These are phyloP conservation scores for Penicillium freii DNA, from an alignment of 2,329 filamentous ascomycete species.

Conservation along the genomic window DNA sequence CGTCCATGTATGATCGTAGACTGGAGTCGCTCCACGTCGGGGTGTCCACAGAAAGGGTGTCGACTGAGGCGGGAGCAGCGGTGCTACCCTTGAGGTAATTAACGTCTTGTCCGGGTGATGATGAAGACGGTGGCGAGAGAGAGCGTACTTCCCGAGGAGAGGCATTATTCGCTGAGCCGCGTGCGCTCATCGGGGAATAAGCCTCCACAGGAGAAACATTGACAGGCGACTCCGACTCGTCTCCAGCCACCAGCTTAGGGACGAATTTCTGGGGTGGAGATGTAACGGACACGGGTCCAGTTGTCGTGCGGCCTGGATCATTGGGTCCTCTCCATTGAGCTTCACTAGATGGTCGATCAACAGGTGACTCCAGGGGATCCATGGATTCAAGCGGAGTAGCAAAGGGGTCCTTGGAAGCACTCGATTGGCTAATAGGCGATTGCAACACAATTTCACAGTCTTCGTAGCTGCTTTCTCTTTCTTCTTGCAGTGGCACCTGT, in stretches of 20 bases:
- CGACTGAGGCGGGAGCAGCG: conserved; percentile 52
- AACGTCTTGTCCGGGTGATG: conserved; percentile 40
- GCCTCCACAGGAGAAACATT: conserved; percentile 59
- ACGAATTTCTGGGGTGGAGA: conserved; percentile 33
- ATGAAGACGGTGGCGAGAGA: conserved; percentile 60
- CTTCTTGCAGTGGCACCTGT: conserved; percentile 34
- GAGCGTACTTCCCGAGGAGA: conserved; percentile 68
- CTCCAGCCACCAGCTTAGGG: conserved; percentile 27
- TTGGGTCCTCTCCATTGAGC: conserved; percentile 17
- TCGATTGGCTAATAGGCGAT: conserved; percentile 23
- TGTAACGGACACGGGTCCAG: conserved; percentile 28
- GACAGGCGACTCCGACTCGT: conserved; percentile 65
- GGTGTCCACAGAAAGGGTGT: conserved; percentile 55
- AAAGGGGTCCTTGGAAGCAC: conserved; percentile 27
- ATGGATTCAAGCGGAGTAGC: conserved; percentile 17
- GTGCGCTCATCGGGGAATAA: conserved; percentile 48
- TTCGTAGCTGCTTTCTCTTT: conserved; percentile 24
- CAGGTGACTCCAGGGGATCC: conserved; percentile 22
- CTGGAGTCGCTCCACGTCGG: conserved; percentile 83
- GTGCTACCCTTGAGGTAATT: conserved; percentile 34
- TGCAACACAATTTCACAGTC: conserved; percentile 19
- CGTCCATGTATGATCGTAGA: conserved; percentile 86
- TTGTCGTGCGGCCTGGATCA: conserved; percentile 18
- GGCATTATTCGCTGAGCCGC: conserved; percentile 66
- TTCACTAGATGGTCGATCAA: conserved; percentile 25